Percentiles rank a stretch among this genome's conserved stretches.
Conservation (phyloP, 2,329 filamentous ascomycete species). For the Cercospora beticola region DNA sequence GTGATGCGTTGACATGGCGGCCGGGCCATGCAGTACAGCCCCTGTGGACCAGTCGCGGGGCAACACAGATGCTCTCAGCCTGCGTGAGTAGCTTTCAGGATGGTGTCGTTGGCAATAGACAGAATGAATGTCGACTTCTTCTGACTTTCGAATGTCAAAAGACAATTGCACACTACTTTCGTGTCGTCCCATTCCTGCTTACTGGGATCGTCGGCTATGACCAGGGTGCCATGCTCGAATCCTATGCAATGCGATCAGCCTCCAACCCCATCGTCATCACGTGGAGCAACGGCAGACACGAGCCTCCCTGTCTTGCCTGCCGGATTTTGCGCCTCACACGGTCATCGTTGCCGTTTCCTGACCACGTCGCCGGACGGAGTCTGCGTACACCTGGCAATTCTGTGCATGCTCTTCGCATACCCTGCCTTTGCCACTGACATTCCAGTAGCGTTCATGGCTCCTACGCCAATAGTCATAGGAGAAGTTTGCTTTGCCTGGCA, state of each 20-base stretch:
- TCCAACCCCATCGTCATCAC: not conserved
- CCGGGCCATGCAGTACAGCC: not conserved
- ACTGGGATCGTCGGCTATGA: not conserved
- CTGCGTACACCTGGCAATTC: not conserved
- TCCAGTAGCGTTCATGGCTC: slow-evolving; percentile 3
- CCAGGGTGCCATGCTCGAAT: not conserved
- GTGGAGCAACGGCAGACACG: not conserved
- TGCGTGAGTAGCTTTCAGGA: not conserved
- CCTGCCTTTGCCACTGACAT: slow-evolving; percentile 6
- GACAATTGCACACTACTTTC: not conserved
- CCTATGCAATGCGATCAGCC: not conserved
- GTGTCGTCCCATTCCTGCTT: not conserved
- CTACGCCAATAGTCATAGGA: not conserved
- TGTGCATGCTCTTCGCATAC: not conserved
- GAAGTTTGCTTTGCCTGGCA: not conserved
- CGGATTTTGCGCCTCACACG: slow-evolving; percentile 8
- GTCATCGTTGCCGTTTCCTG: not conserved
- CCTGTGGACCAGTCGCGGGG: not conserved
- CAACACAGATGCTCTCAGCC: not conserved
- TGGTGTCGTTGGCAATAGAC: not conserved
- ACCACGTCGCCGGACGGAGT: not conserved
- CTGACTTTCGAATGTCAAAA: not conserved
- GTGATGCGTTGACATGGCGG: not conserved
- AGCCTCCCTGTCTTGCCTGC: not conserved
- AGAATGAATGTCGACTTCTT: not conserved